Evolutionary conservation across 352 stramenopile genomes (phyloP).

Genomic region (Globisporangium emineosum): DNA sequence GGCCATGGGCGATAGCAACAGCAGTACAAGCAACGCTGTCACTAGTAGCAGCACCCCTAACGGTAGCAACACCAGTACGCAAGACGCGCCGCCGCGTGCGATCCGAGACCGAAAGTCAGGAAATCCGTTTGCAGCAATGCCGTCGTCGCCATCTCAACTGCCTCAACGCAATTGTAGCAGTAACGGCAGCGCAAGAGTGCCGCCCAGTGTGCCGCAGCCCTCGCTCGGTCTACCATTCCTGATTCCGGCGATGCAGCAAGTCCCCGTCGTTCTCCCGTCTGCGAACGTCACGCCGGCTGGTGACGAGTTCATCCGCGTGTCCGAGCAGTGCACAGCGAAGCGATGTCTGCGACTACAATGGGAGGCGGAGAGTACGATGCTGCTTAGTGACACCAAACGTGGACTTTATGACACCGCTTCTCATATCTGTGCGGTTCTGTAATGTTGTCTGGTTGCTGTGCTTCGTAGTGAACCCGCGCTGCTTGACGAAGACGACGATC

Average conservation of each 20-base stretch:
- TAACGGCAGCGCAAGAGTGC: not conserved
- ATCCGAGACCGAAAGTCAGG: not conserved
- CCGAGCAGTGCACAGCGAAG: slow-evolving; percentile 51
- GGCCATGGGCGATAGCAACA: not conserved
- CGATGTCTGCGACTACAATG: slow-evolving; percentile 77
- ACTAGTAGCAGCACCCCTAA: not conserved
- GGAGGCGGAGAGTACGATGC: slow-evolving; percentile 75
- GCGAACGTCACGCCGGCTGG: slow-evolving; percentile 13
- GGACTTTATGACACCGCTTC: too few species aligned
- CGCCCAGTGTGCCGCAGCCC: not conserved
- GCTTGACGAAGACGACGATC: slow-evolving; percentile 65
- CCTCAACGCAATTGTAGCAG: not conserved
- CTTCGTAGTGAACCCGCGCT: slow-evolving; percentile 73
- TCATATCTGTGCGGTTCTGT: too few species aligned
- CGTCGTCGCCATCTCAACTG: not conserved
- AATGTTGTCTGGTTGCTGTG: too few species aligned
- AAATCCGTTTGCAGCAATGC: slow-evolving; percentile 14
- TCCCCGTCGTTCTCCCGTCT: slow-evolving; percentile 1
- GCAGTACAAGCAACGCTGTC: not conserved
- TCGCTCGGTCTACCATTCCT: not conserved
- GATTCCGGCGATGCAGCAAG: not conserved
- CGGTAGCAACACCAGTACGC: not conserved
- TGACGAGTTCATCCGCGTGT: slow-evolving; percentile 61
- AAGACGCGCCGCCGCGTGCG: slow-evolving; percentile 4
- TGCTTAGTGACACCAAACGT: too few species aligned